Base-by-base conservation (phyloP, 352 stramenopile species). In the Paralagenidium karlingii region DNA sequence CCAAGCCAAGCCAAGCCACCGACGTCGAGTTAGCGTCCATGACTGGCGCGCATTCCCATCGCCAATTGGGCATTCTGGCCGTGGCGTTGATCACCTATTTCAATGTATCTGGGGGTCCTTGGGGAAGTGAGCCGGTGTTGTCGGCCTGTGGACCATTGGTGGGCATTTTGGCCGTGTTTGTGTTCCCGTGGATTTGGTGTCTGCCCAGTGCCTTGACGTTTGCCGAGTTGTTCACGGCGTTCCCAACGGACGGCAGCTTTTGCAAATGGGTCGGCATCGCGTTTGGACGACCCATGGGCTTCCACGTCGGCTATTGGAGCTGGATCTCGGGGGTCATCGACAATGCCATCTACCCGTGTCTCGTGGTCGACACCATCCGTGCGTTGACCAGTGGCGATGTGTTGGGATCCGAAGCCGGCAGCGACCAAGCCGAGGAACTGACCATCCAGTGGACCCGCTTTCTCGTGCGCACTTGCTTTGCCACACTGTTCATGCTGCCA, bases 231-330 rank as follows among this genome's bases (percentile, higher is more conserved):
- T 85, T 85, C 43, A 75, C 69, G 6, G 73, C 76, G 29, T 87
- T 87, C 38, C 76, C 76, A 16, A 84, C 73, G 16, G 75, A 90
- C 42, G 62, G 60, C 11, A 84, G 76, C 40, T 90, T 86, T 39
- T 84, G 68, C 45, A 83, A 61, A 37, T 90, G 77, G 77, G 68
- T 90, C 29, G 70, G 75, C 24, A 58, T 74, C 20, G 74, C 71
- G 12, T 90, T 90, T 52, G 77, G 74, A 6, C 60, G 67, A 16
- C 75, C 77, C 45, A 84, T 82, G 80, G 80, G 75, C 40, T 94
- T 94, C 54, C 68, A 88, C 29, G 67, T 86, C 21, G 76, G 74
- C 28, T 91, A 64, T 38, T 90, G 75, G 80, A 85, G 62, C 36
- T 92, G 78, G 78, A 68, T 80, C 20, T 60, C 64, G 5, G 71